Evolutionary conservation across 805 yeast genomes (phyloP).

Genomic region (Myxozyma neotropica): DNA sequence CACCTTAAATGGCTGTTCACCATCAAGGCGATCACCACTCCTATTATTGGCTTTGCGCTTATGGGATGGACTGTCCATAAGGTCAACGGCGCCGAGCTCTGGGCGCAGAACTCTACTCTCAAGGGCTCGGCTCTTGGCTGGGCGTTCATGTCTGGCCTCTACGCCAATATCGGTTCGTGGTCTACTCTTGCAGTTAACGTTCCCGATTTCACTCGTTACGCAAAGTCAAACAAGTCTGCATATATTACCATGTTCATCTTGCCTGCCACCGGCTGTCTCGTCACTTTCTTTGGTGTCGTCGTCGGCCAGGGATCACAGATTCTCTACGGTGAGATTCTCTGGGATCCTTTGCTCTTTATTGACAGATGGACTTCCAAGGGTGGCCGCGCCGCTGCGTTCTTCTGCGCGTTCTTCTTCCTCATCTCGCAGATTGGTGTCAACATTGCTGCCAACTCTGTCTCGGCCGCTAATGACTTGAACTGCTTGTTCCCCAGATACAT

Average conservation of each 20-base stretch:
- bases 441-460: slow-evolving; percentile 51
- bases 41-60: slow-evolving; percentile 81
- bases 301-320: slow-evolving; percentile 25
- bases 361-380: slow-evolving; percentile 32
- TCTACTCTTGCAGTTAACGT: slow-evolving; percentile 52
- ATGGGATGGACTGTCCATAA: slow-evolving; percentile 78
- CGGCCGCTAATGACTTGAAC: slow-evolving; percentile 47
- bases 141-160: slow-evolving; percentile 59
- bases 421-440: slow-evolving; percentile 76
- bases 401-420: slow-evolving; percentile 49
- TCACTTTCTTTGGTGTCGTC: slow-evolving; percentile 30
- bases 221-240: slow-evolving; percentile 44
- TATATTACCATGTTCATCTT: slow-evolving; percentile 16
- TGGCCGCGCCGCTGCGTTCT: slow-evolving; percentile 33
- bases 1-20: slow-evolving; percentile 81
- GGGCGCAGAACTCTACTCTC: slow-evolving; percentile 42
- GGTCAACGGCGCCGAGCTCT: slow-evolving; percentile 46
- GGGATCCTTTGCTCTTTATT: slow-evolving; percentile 32
- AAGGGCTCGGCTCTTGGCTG: slow-evolving; percentile 69
- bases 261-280: slow-evolving; percentile 22
- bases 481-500: slow-evolving; percentile 52
- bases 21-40: slow-evolving; percentile 73
- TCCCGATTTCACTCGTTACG: slow-evolving; percentile 53
- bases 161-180: slow-evolving; percentile 51
- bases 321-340: slow-evolving; percentile 20